These are phyloP conservation scores for Nothophytophthora sp. DNA, from an alignment of 352 stramenopile species.

Conservation along the genomic window DNA sequence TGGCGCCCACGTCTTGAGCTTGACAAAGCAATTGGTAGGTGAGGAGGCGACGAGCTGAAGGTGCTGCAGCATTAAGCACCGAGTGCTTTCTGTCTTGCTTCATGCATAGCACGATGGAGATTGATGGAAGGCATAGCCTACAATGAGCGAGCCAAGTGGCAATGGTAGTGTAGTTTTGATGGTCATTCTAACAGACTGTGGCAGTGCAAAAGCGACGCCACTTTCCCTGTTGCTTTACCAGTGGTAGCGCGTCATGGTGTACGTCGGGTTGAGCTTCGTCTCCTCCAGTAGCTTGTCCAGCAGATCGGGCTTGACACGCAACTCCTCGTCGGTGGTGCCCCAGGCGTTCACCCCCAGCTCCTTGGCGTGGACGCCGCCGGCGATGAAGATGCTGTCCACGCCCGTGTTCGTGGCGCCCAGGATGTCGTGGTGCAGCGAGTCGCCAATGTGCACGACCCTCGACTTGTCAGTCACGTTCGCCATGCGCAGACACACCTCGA, in stretches of 20 bases:
- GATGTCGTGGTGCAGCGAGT: slow-evolving; percentile 73
- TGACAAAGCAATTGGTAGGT: slow-evolving; percentile 26
- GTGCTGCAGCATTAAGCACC: too few relatives aligned
- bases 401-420: slow-evolving; percentile 49
- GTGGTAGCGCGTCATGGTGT: slow-evolving; percentile 34
- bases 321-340: slow-evolving; percentile 19
- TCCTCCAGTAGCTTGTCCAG: slow-evolving; percentile 23
- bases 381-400: slow-evolving; percentile 63
- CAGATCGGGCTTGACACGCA: slow-evolving; percentile 26
- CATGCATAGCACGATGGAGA: too few relatives aligned
- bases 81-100: too few relatives aligned
- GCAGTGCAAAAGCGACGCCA: too few relatives aligned
- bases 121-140: too few relatives aligned
- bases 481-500: slow-evolving; percentile 59
- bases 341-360: slow-evolving; percentile 39
- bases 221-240: slow-evolving; percentile 25
- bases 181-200: too few relatives aligned
- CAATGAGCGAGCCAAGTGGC: too few relatives aligned
- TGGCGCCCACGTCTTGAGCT: slow-evolving; percentile 23
- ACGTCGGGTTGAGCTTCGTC: slow-evolving; percentile 25
- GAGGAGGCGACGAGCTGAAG: not conserved
- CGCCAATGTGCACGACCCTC: slow-evolving; percentile 62
- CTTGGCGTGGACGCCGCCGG: slow-evolving; percentile 52
- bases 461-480: slow-evolving; percentile 24
- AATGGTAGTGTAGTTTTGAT: too few relatives aligned